Evolutionary conservation across 75 land plant genomes (phyloP).

Genomic region (Ceratopteris richardii): DNA sequence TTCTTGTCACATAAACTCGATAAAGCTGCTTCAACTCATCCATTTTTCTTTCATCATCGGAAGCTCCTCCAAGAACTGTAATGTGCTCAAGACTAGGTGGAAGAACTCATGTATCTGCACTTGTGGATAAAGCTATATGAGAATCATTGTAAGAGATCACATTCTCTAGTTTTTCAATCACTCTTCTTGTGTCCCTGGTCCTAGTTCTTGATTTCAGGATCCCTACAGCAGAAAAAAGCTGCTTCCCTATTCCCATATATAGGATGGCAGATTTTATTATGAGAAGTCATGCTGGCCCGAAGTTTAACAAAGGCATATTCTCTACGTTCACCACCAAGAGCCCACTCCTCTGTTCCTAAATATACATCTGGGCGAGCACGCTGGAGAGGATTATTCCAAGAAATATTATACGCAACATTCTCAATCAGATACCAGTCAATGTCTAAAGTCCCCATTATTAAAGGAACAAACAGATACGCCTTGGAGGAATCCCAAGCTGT

Average conservation of each 20-base stretch:
- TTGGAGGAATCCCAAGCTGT: constrained; percentile 99
- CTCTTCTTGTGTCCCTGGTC: no score
- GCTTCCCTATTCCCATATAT: constrained; percentile 99
- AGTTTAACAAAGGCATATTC: constrained; percentile 96
- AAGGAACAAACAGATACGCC: constrained; percentile 90
- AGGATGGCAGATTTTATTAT: constrained; percentile 67
- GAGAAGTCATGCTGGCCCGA: constrained; percentile 79
- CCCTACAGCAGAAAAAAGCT: no score
- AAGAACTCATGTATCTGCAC: no score
- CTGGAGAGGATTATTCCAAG: constrained; percentile 97
- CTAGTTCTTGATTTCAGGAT: no score
- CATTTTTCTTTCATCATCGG: no score
- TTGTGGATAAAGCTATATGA: no score
- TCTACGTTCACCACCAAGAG: constrained; percentile 96
- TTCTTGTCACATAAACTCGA: no score
- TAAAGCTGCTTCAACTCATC: no score
- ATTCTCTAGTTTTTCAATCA: no score
- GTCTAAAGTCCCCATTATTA: constrained; percentile 38
- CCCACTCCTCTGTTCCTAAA: constrained; percentile 92
- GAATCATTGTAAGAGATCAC: no score
- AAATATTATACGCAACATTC: constrained; percentile 38
- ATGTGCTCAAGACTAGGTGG: no score
- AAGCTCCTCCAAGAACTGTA: no score
- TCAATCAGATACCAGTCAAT: constrained; percentile 73
- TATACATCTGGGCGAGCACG: constrained; percentile 98